Evolutionary conservation across 2,329 filamentous ascomycete species (phyloP), one percentile per base, ranked within the genome.

Genomic region (Monilinia fructigena): DNA sequence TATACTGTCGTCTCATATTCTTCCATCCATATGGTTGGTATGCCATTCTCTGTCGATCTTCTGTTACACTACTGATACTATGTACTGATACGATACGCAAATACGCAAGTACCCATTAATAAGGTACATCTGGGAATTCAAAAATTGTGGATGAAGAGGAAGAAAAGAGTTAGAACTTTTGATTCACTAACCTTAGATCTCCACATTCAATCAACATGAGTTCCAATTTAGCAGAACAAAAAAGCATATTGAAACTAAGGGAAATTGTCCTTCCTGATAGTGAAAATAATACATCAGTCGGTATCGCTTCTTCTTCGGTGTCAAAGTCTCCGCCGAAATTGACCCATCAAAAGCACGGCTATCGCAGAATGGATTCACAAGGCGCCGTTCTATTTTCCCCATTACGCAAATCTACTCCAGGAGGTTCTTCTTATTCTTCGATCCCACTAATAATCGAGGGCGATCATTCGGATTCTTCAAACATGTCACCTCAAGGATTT

Each of bases 301-400:
- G 42, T 40, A 16, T 64, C 20, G 42, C 42, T 48, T 59, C 56
- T 12, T 65, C 54, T 47, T 55, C 62, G 20, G 10, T 35, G 18
- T 47, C 52, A 23, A 47, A n/a, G 31, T 16, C 14, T 38, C 40
- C 26, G 42, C 28, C 52, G 12, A 45, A 18, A 47, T 40, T 55
- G 40, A 20, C 62, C 28, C 62, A 38, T 50, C 63, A 59, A 59
- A 40, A 54, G 58, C 53, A 58, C 40, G 63, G 45, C 23, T 65
- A 65, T 50, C 63, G 53, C 40, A 65, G 53, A 52, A 58, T 65
- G 54, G 63, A 65, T 26, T 65, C 63, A 23, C 63, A 65, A 58
- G 54, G 63, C 40, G 58, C 63, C 1, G 53, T 59, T 26, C 63
- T 40, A 16, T 58, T 65, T 14, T 58, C 63, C 6, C 53, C 63